Evolutionary conservation across 805 yeast genomes (phyloP), one percentile per base, ranked within the genome.

Genomic region (Ogataea siamensis): DNA sequence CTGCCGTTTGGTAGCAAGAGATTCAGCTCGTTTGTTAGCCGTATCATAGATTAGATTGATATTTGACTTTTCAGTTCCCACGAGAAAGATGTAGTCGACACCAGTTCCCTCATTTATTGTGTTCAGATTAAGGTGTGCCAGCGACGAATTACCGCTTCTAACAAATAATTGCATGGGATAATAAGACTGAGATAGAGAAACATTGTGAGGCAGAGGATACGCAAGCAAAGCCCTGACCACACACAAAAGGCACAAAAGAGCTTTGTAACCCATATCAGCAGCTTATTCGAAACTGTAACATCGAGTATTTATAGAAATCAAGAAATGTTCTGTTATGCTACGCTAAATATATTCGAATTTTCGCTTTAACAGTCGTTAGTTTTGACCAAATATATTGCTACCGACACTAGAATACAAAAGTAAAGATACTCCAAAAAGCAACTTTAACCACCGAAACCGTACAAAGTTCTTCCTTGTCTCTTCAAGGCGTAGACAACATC

Each of bases 381-480:
- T 15, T 24, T 25, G 30, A 35, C 38, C 41, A 32, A 36, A 36
- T 38, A 37, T 43, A 40, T 33, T 43, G 47, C 47, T 37, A 40
- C 47, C 47, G 44, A 43, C 41, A 43, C 47, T 43, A 43, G 47
- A 43, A 43, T 43, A 43, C 47, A 43, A 43, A 43, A 43, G 38
- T 37, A 43, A 37, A 37, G 37, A 43, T 25, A 22, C 33, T 32
- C 22, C 41, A 27, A 13, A 36, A 34, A 32, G 37, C 38, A 34
- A 31, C 38, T 58, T 79, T 83, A 91, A 83, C 96, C 96, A 78
- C 98, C 98, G 85, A 91, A 93, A 89, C 98, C 98, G 70, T 91
- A 91, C 71, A 93, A 83, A 75, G 98, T 93, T 78, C 98, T 86
- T 67, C 99, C 99, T 80, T 93, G 97, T 83, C 98, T 88, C 93